phyloP scores from a whole-genome alignment of 768 basidiomycete species.

The Lanmaoa pseudosensibilis region DNA sequence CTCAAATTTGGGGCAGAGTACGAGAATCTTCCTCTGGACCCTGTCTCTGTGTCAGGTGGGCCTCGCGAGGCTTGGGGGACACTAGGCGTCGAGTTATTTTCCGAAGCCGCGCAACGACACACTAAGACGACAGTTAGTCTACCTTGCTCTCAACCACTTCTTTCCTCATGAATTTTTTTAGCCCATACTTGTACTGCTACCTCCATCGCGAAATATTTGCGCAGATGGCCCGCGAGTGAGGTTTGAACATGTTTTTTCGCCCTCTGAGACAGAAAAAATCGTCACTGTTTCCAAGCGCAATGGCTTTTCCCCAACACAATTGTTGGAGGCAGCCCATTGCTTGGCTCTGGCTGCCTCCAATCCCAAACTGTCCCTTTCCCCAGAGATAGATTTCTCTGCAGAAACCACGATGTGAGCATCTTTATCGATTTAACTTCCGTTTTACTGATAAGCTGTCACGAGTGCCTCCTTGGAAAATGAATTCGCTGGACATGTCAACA shows the following conservation, averaged over 20 bases:
- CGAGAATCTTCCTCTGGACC: conserved; percentile 15
- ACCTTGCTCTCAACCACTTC: background rate
- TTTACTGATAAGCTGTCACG: background rate
- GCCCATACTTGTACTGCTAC: background rate
- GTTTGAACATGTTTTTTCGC: conserved; percentile 1
- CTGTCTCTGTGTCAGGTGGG: conserved; percentile 18
- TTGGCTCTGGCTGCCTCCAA: conserved; percentile 13
- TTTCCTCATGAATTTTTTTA: background rate
- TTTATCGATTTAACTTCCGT: background rate
- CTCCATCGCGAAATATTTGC: background rate
- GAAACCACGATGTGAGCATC: conserved; percentile 7
- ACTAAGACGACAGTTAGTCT: background rate
- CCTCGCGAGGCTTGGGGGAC: conserved; percentile 9
- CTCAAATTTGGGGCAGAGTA: conserved; percentile 10
- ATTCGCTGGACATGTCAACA: background rate
- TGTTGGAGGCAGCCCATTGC: conserved; percentile 18
- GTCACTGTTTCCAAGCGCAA: conserved; percentile 2
- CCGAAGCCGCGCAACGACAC: background rate
- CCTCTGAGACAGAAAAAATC: conserved; percentile 1
- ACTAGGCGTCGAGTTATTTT: conserved; percentile 2
- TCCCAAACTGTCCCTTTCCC: background rate
- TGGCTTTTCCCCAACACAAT: conserved; percentile 1
- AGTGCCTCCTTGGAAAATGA: conserved; percentile 4
- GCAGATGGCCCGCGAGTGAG: background rate
- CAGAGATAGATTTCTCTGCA: conserved; percentile 6